A percentile compares a stretch with the other conserved stretches of the same genome.
These are phyloP conservation scores for Bretziella fagacearum DNA, from an alignment of 2,329 filamentous ascomycete genomes.

Conservation along the genomic window DNA sequence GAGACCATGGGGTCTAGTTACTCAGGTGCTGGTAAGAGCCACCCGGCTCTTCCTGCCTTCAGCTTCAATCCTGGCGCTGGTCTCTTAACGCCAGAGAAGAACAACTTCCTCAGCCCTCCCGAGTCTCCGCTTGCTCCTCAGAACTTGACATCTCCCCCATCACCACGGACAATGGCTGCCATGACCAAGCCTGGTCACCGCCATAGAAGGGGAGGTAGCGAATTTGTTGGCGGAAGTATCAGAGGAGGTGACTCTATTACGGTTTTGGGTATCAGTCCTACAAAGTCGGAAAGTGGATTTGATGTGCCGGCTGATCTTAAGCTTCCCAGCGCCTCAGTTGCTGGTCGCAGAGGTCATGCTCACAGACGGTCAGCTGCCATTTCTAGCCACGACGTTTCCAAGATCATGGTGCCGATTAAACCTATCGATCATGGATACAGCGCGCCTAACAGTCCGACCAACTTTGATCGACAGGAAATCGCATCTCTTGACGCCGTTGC, in stretches of 20 bases:
- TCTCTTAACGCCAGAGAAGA: conserved; percentile 20
- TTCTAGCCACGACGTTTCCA: conserved; percentile 64
- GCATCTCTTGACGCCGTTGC: conserved; percentile 1
- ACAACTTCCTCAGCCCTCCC: conserved; percentile 34
- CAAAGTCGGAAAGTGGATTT: conserved; percentile 43
- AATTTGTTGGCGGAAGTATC: conserved; percentile 65
- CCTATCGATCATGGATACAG: conserved; percentile 36
- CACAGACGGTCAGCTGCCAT: conserved; percentile 72
- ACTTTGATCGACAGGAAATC: conserved; percentile 22
- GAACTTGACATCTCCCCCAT: conserved; percentile 26
- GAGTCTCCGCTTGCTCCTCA: conserved; percentile 32
- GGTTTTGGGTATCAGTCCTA: conserved; percentile 51
- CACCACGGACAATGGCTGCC: conserved; percentile 33
- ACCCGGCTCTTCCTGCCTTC: conserved; percentile 34
- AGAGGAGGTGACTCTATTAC: conserved; percentile 40
- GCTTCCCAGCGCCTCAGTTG: conserved; percentile 31
- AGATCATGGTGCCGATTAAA: conserved; percentile 42
- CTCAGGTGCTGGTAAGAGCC: conserved; percentile 6
- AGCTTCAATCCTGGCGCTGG: conserved; percentile 36
- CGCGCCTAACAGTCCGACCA: conserved; percentile 44
- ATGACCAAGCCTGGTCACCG: conserved; percentile 36
- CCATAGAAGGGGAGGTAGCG: conserved; percentile 67
- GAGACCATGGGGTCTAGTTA: conserved; percentile 19
- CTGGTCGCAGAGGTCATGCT: conserved; percentile 48
- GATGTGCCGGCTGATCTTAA: conserved; percentile 35